Evolutionary conservation across 1,284 basidiomycete species (phyloP), one percentile per base, ranked within the genome.

Genomic region (Apiotrichum montevideense): DNA sequence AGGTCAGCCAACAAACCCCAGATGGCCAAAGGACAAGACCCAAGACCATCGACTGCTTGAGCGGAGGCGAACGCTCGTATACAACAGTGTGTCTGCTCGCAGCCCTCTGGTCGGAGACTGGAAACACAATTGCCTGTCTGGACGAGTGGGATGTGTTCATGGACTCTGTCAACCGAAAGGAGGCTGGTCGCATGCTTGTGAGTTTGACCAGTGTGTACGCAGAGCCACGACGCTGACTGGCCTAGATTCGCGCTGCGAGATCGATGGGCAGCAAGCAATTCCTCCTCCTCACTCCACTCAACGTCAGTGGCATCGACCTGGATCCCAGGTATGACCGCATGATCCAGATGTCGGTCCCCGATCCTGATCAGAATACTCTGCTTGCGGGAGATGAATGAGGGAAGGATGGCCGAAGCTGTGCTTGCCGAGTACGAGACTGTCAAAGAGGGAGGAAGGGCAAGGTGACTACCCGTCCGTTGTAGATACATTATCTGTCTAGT

Each of bases 61-160:
- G 79, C 1, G 94, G 94, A 49, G 94, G 95, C 44, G 95, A 98
- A 77, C 95, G 97, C 71, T 95, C 91, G 5, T 99, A 96, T 78
- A 90, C 92, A 6, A 98, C 96, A 0, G 92, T 98, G 62, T 95
- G 91, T 65, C 77, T 99, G 52, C 79, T 99, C 51, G 79, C 98
- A 35, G 87, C 96, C 6, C 79, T 99, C 45, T 99, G 96, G 96
- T 90, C 96, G 67, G 87, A 90, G 9, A 90, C 95, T 55, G 87
- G 88, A 1, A 95, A 93, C 72, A 95, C 94, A 0, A 83, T 99
- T 53, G 82, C 95, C 57, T 98, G 95, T 69, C 83, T 98, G 37
- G 94, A 95, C 46, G 71, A 76, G 71, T 95, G 93, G 71, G 90
- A 96, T 65, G 93, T 97, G 11, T 97, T 95, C 79, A 91, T 96